Conservation (phyloP, 2,329 filamentous ascomycete species). For the Lojkania enalia region DNA sequence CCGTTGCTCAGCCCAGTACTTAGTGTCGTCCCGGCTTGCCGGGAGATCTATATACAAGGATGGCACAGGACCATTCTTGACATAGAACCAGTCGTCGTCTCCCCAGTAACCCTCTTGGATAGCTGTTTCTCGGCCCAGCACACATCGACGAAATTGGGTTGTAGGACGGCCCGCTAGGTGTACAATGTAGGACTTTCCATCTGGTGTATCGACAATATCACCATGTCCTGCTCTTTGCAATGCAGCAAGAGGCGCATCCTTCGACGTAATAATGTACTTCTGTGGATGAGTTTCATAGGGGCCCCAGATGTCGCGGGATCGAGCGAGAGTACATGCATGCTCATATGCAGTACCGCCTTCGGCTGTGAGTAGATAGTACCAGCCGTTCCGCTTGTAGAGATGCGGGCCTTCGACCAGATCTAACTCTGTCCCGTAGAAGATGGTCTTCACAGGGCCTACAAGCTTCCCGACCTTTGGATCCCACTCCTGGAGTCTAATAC, state of each 20-base stretch:
- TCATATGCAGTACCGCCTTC: slow-evolving; percentile 47
- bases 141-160: slow-evolving; percentile 37
- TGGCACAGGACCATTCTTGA: slow-evolving; percentile 57
- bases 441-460: slow-evolving; percentile 58
- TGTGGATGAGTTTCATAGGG: slow-evolving; percentile 47
- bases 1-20: slow-evolving; percentile 48
- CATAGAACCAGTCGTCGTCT: slow-evolving; percentile 65
- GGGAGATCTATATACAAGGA: slow-evolving; percentile 48
- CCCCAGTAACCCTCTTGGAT: slow-evolving; percentile 64
- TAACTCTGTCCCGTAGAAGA: slow-evolving; percentile 59
- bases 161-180: slow-evolving; percentile 41
- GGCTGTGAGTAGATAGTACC: slow-evolving; percentile 43
- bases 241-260: slow-evolving; percentile 36
- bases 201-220: slow-evolving; percentile 40
- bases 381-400: slow-evolving; percentile 42
- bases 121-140: slow-evolving; percentile 40
- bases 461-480: slow-evolving; percentile 55
- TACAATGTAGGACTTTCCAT: slow-evolving; percentile 40
- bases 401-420: slow-evolving; percentile 45
- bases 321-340: slow-evolving; percentile 46
- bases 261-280: slow-evolving; percentile 50
- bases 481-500: slow-evolving; percentile 63
- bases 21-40: slow-evolving; percentile 29
- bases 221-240: slow-evolving; percentile 43
- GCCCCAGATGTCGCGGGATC: slow-evolving; percentile 45